These are phyloP conservation scores for Saraca asoca DNA, from an alignment of 331 rosid species.

Conservation along the genomic window DNA sequence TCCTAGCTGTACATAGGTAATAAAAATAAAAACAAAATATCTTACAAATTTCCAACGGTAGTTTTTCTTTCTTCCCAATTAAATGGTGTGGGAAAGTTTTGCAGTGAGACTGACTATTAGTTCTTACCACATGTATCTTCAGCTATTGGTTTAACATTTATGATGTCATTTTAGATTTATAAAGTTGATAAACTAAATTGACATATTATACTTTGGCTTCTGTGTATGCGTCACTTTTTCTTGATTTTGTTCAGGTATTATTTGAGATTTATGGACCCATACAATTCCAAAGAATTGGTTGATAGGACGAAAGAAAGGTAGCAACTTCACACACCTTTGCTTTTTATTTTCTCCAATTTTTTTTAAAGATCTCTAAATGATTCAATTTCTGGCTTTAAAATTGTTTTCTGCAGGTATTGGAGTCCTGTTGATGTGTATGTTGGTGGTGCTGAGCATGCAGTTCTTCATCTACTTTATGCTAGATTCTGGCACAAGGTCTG, in stretches of 20 bases:
- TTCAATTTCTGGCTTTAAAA: constrained; percentile 10
- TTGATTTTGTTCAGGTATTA: constrained; percentile 69
- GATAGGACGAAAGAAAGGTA: constrained; percentile 75
- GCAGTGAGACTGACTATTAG: no score
- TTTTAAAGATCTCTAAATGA: constrained; percentile 23
- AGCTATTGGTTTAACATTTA: background rate
- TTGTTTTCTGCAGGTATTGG: constrained; percentile 73
- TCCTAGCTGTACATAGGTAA: no score
- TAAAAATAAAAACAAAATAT: no score
- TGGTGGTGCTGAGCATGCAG: constrained; percentile 99
- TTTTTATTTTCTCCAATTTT: constrained; percentile 15
- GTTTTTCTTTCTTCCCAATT: background rate
- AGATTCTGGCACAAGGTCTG: constrained; percentile 99
- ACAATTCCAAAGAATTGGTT: constrained; percentile 73
- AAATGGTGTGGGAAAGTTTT: constrained; percentile 7
- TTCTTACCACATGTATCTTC: background rate
- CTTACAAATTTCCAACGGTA: no score
- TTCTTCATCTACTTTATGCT: constrained; percentile 94
- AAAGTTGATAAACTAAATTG: background rate
- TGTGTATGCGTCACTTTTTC: constrained; percentile 25
- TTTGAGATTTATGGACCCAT: constrained; percentile 96
- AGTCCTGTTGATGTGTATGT: constrained; percentile 94
- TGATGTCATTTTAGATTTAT: background rate
- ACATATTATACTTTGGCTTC: constrained; percentile 8
- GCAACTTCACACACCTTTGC: constrained; percentile 29